Evolutionary conservation across 2,329 filamentous ascomycete species (phyloP).

Genomic region (Chrysoporthe puriensis): DNA sequence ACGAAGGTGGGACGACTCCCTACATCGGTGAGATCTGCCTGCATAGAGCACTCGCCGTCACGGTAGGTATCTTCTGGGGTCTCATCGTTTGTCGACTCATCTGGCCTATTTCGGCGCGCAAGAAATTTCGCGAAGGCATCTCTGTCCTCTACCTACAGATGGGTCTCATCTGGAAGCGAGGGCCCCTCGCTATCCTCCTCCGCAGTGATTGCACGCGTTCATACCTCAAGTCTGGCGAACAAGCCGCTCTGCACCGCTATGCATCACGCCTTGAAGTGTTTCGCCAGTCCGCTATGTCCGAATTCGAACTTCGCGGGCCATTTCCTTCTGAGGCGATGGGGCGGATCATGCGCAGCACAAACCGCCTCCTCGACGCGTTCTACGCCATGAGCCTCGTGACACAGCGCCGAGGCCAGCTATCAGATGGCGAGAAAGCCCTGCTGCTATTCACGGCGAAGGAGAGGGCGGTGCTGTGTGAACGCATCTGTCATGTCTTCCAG

Average conservation of each 20-base stretch:
- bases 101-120: conserved; percentile 90
- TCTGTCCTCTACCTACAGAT: conserved; percentile 93
- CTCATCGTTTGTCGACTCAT: conserved; percentile 86
- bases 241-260: conserved; percentile 84
- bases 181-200: conserved; percentile 77
- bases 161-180: conserved; percentile 94
- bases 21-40: conserved; percentile 86
- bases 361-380: conserved; percentile 87
- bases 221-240: conserved; percentile 89
- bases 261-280: conserved; percentile 74
- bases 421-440: conserved; percentile 79
- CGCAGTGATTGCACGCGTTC: conserved; percentile 60
- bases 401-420: conserved; percentile 74
- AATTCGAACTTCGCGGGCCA: conserved; percentile 86
- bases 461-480: conserved; percentile 77
- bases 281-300: conserved; percentile 72
- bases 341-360: conserved; percentile 77
- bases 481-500: conserved; percentile 85
- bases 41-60: conserved; percentile 85
- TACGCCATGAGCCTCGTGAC: conserved; percentile 96
- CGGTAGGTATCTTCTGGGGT: conserved; percentile 88
- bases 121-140: conserved; percentile 86
- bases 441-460: conserved; percentile 80
- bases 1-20: conserved; percentile 83
- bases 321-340: conserved; percentile 78